Conservation (phyloP, 352 stramenopile species). For the Phytopythium litorale region DNA sequence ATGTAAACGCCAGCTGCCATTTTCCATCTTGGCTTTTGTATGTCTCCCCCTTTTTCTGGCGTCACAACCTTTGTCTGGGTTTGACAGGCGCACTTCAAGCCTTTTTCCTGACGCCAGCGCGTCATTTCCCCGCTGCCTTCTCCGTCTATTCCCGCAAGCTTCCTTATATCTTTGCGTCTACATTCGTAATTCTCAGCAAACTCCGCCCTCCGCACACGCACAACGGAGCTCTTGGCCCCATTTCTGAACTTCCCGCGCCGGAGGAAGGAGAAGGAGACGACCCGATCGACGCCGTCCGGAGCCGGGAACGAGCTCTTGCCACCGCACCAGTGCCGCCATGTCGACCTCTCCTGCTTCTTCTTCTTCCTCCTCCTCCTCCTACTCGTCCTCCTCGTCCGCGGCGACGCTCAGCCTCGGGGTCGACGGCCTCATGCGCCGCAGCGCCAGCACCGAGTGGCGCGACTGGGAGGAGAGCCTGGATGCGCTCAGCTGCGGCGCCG, state of each 20-base stretch:
- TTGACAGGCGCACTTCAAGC: conserved; percentile 11
- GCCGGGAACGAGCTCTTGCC: background rate
- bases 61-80: background rate
- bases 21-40: background rate
- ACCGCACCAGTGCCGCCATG: too few species aligned
- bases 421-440: conserved; percentile 16
- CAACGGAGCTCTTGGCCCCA: background rate
- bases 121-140: conserved; percentile 7
- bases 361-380: conserved; percentile 6
- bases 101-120: conserved; percentile 7
- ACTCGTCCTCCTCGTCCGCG: conserved; percentile 11
- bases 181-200: background rate
- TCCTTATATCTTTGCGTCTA: background rate
- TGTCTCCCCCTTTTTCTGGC: background rate
- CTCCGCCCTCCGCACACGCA: background rate
- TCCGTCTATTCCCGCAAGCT: background rate
- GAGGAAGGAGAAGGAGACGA: conserved; percentile 8
- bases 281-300: background rate
- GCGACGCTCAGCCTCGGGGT: background rate
- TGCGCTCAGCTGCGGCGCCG: conserved; percentile 14
- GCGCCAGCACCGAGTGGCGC: conserved; percentile 31
- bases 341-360: background rate
- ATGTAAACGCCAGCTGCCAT: background rate
- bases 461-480: conserved; percentile 39
- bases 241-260: conserved; percentile 9